These are phyloP conservation scores for Stachybotrys elegans DNA, from an alignment of 2,329 filamentous ascomycete species.

Conservation along the genomic window DNA sequence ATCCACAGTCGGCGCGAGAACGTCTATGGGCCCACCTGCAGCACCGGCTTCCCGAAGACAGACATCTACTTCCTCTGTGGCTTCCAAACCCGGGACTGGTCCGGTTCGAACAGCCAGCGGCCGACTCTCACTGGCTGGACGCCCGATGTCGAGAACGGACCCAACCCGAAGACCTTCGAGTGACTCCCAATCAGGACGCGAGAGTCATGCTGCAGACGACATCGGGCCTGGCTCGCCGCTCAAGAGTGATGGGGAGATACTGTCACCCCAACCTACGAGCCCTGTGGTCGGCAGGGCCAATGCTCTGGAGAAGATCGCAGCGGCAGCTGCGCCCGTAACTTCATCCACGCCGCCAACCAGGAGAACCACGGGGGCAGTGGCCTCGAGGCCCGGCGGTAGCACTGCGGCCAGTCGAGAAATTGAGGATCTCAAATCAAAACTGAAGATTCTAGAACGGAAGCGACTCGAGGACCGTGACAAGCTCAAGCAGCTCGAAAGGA, in stretches of 20 bases:
- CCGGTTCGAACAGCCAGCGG: constrained; percentile 33
- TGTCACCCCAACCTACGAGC: constrained; percentile 45
- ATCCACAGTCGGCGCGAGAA: constrained; percentile 47
- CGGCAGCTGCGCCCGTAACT: constrained; percentile 22
- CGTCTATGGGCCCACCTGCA: constrained; percentile 64
- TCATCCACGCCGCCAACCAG: constrained; percentile 26
- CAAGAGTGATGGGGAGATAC: constrained; percentile 46
- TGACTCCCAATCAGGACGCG: constrained; percentile 39
- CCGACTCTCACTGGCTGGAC: constrained; percentile 33
- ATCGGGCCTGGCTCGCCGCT: constrained; percentile 38
- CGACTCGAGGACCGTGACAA: constrained; percentile 80
- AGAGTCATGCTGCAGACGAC: constrained; percentile 29
- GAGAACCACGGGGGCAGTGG: constrained; percentile 20
- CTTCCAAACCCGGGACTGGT: constrained; percentile 24
- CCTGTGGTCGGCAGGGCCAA: constrained; percentile 46
- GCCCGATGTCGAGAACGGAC: constrained; percentile 29
- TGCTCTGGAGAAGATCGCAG: constrained; percentile 47
- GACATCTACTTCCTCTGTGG: constrained; percentile 36
- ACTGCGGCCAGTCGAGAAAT: constrained; percentile 61
- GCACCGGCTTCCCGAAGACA: constrained; percentile 41
- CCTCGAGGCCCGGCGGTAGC: constrained; percentile 32
- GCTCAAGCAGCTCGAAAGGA: constrained; percentile 69
- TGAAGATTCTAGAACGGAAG: constrained; percentile 84
- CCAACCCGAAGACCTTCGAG: constrained; percentile 39
- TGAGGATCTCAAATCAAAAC: constrained; percentile 83